A percentile compares a stretch with the other conserved stretches of the same genome.
Conservation (phyloP, 305 asterid species). For the Fraxinus angustifolia region DNA sequence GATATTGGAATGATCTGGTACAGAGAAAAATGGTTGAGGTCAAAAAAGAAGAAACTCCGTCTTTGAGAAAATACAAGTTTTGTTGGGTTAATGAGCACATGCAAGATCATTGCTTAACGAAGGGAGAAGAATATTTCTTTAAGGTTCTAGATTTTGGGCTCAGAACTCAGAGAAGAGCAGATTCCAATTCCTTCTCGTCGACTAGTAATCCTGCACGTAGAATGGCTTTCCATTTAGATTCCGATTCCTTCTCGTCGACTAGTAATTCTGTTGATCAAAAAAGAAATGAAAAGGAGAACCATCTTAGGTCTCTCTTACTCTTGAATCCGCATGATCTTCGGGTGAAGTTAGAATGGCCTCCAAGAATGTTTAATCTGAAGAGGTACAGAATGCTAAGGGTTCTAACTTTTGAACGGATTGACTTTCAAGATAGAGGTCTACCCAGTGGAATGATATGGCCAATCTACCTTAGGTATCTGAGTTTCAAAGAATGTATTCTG, state of each 20-base stretch:
- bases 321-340: neutral
- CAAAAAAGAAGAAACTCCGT: neutral
- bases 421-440: neutral
- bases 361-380: neutral
- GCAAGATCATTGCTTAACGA: neutral
- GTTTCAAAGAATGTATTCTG: neutral
- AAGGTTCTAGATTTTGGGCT: neutral
- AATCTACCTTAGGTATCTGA: neutral
- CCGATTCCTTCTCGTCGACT: too few species aligned
- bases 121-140: constrained; percentile 9
- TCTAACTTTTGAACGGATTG: neutral
- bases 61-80: neutral
- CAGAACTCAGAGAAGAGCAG: neutral
- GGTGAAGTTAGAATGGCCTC: neutral
- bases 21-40: neutral
- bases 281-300: neutral
- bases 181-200: neutral
- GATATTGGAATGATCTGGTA: neutral
- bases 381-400: neutral
- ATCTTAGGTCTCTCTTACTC: neutral
- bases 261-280: neutral
- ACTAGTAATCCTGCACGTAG: neutral
- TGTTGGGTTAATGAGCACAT: constrained; percentile 11
- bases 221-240: neutral
- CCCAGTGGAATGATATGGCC: neutral